These are phyloP conservation scores for Aspergillus floridensis DNA, from an alignment of 2,329 filamentous ascomycete genomes.

Conservation along the genomic window DNA sequence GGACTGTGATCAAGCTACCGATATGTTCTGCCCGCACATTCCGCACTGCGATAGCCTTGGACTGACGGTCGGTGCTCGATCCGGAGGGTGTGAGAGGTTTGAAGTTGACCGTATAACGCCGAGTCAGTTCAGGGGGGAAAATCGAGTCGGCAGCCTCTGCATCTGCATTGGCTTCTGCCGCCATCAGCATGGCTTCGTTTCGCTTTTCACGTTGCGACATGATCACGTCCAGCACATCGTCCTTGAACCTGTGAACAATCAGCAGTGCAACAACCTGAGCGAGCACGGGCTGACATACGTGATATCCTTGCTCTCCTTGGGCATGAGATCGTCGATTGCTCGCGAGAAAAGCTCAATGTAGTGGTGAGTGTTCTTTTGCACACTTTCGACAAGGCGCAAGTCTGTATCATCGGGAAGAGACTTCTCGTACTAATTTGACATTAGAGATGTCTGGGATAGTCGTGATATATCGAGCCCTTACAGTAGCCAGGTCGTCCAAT, in stretches of 20 bases:
- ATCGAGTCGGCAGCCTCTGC: conserved; percentile 67
- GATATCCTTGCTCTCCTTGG: conserved; percentile 71
- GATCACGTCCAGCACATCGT: conserved; percentile 94
- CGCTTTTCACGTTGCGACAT: conserved; percentile 86
- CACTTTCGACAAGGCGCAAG: conserved; percentile 68
- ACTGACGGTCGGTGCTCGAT: conserved; percentile 58
- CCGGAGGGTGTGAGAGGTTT: conserved; percentile 78
- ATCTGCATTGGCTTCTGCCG: conserved; percentile 65
- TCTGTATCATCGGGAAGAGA: conserved; percentile 65
- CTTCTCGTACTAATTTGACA: conserved; percentile 65
- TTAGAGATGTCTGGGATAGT: not conserved
- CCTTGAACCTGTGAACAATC: conserved; percentile 71
- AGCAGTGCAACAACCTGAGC: conserved; percentile 10
- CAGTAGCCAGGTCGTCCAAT: conserved; percentile 77
- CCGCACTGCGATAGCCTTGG: conserved; percentile 78
- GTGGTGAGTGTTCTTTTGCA: conserved; percentile 88
- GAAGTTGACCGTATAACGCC: conserved; percentile 93
- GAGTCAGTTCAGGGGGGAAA: conserved; percentile 87
- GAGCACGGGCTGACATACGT: conserved; percentile 54
- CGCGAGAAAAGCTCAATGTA: conserved; percentile 90
- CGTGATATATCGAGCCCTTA: conserved; percentile 39
- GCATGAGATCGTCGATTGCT: conserved; percentile 84
- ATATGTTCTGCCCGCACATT: conserved; percentile 91
- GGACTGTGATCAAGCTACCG: conserved; percentile 87
- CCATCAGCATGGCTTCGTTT: conserved; percentile 71